Conservation (phyloP, 108 stramenopile genomes). For the Cylindrotheca fusiformis region DNA sequence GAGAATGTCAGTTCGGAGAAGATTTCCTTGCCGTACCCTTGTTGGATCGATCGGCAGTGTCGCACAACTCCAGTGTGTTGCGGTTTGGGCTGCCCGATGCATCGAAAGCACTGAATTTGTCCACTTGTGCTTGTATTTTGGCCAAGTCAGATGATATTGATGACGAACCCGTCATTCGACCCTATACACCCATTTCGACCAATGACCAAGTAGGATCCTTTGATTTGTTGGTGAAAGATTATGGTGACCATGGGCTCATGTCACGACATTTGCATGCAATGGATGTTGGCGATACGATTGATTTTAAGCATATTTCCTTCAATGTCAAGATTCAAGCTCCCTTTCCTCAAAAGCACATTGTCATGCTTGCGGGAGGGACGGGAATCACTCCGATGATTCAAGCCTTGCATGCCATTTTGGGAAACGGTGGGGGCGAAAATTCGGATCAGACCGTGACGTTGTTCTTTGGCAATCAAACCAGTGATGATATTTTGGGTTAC, state of each 20-base stretch:
- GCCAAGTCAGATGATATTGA: conserved; percentile 56
- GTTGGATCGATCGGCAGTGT: conserved; percentile 47
- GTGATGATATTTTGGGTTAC: conserved; percentile 84
- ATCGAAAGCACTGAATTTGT: conserved; percentile 56
- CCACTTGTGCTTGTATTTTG: conserved; percentile 90
- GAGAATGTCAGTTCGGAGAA: conserved; percentile 67
- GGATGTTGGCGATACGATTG: conserved; percentile 30
- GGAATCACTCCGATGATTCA: conserved; percentile 98
- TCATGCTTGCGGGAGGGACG: conserved; percentile 97
- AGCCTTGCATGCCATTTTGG: conserved; percentile 91
- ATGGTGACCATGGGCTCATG: conserved; percentile 59
- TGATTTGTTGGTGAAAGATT: conserved; percentile 89
- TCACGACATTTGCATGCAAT: conserved; percentile 59
- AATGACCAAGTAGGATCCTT: conserved; percentile 86
- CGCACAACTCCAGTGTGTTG: conserved; percentile 59
- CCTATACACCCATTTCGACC: conserved; percentile 94
- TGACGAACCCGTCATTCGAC: conserved; percentile 69
- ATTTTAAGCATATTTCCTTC: conserved; percentile 85
- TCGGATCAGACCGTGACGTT: conserved; percentile 54
- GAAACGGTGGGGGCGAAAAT: conserved; percentile 12
- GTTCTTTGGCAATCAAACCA: conserved; percentile 77
- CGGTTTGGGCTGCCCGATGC: conserved; percentile 73
- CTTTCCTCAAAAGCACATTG: conserved; percentile 72
- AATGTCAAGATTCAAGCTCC: conserved; percentile 88
- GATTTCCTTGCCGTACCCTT: conserved; percentile 53